Percentiles rank a stretch among this genome's conserved stretches.
phyloP scores from a whole-genome alignment of 2,329 filamentous ascomycete genomes.

The Diatrype stigma region DNA sequence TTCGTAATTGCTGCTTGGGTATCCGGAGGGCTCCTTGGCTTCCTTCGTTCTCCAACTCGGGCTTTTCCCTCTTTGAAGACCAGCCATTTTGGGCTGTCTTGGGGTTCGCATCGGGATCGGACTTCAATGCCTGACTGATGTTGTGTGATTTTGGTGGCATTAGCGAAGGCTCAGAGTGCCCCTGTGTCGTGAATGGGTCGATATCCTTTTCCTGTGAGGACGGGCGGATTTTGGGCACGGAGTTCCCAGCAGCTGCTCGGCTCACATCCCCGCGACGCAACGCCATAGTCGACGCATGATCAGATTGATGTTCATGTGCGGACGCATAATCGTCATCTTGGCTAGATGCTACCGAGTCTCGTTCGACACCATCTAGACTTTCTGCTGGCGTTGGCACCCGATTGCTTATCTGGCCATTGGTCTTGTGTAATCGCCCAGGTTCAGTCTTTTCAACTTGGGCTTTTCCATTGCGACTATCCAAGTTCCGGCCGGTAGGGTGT shows the following conservation, averaged over 20 bases:
- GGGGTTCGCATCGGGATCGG: not conserved
- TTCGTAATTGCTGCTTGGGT: slow-evolving; percentile 9
- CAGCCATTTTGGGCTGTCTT: not conserved
- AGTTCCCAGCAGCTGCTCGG: not conserved
- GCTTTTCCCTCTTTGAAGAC: not conserved
- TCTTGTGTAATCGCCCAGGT: not conserved
- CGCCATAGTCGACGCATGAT: not conserved
- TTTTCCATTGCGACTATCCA: not conserved
- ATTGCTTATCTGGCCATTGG: not conserved
- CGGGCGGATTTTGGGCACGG: not conserved
- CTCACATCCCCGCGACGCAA: not conserved
- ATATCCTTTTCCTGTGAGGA: not conserved
- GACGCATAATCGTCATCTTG: not conserved
- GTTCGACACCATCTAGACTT: not conserved
- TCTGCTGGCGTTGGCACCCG: not conserved
- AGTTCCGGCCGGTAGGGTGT: no score
- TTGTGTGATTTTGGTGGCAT: not conserved
- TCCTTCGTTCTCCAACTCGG: slow-evolving; percentile 1
- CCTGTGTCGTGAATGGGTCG: not conserved
- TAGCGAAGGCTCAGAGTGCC: not conserved
- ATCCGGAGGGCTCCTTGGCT: slow-evolving; percentile 6
- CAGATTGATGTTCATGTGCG: not conserved
- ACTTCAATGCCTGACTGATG: slow-evolving; percentile 1
- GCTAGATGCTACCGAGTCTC: not conserved
- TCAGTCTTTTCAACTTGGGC: not conserved